A percentile compares a stretch with the other conserved stretches of the same genome.
phyloP scores from a whole-genome alignment of 2,329 filamentous ascomycete species.

The Sphaerostilbella broomeana region DNA sequence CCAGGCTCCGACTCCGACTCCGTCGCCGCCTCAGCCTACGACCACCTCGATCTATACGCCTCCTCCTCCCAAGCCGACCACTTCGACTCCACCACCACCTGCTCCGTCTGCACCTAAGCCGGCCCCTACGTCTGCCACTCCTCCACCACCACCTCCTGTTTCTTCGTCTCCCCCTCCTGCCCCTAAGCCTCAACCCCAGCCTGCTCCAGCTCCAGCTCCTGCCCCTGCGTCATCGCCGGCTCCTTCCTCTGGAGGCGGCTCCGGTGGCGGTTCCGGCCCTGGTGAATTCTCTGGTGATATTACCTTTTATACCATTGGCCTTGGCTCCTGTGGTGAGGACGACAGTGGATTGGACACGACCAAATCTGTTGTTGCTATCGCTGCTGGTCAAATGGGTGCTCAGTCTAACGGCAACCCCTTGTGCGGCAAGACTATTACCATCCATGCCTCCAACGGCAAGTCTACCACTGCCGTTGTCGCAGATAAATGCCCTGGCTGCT shows the following conservation, averaged over 20 bases:
- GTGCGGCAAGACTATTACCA: slow-evolving; percentile 63
- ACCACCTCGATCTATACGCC: slow-evolving; percentile 21
- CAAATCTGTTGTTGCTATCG: slow-evolving; percentile 63
- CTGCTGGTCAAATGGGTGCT: slow-evolving; percentile 55
- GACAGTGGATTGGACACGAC: slow-evolving; percentile 48
- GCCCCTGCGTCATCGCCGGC: slow-evolving; percentile 11
- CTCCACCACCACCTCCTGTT: slow-evolving; percentile 19
- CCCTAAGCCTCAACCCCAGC: slow-evolving; percentile 16
- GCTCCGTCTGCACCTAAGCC: slow-evolving; percentile 13
- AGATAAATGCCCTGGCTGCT: slow-evolving; percentile 73
- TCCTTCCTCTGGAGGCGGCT: slow-evolving; percentile 12
- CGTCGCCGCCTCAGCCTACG: slow-evolving; percentile 14
- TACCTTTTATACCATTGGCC: slow-evolving; percentile 66
- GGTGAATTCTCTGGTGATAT: slow-evolving; percentile 51
- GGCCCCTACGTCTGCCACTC: slow-evolving; percentile 21
- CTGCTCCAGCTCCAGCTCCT: slow-evolving; percentile 12
- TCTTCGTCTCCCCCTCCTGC: slow-evolving; percentile 13
- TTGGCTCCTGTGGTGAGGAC: slow-evolving; percentile 61
- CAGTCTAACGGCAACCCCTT: slow-evolving; percentile 61
- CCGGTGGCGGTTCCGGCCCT: slow-evolving; percentile 14
- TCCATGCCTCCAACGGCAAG: slow-evolving; percentile 55
- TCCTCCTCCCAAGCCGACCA: slow-evolving; percentile 17
- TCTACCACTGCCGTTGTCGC: slow-evolving; percentile 52
- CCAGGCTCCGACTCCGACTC: slow-evolving; percentile 19
- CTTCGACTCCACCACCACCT: slow-evolving; percentile 6